Percentiles rank a stretch among this genome's conserved stretches.
phyloP scores from a whole-genome alignment of 805 yeast species.

The Wickerhamomyces tratensis region DNA sequence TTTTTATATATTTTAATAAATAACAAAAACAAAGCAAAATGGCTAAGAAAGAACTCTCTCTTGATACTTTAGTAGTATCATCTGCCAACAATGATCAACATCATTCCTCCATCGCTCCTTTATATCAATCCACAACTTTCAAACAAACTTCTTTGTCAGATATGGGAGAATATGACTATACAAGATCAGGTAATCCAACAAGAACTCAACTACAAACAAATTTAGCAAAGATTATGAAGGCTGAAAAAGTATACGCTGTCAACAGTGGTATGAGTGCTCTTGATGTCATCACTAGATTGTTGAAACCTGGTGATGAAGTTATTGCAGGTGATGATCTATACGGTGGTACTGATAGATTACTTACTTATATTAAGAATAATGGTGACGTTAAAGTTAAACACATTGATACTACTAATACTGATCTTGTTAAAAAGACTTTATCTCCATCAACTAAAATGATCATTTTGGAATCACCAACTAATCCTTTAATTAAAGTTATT shows the following conservation, averaged over 20 bases:
- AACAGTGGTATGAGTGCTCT: slow-evolving; percentile 90
- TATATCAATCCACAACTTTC: slow-evolving; percentile 92
- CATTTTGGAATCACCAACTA: slow-evolving; percentile 86
- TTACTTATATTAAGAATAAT: slow-evolving; percentile 58
- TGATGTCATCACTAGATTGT: slow-evolving; percentile 70
- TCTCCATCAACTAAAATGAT: slow-evolving; percentile 59
- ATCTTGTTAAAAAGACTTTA: slow-evolving; percentile 47
- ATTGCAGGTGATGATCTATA: slow-evolving; percentile 92
- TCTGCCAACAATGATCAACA: slow-evolving; percentile 47
- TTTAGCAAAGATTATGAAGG: slow-evolving; percentile 68
- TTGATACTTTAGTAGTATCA: slow-evolving; percentile 8
- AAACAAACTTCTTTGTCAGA: slow-evolving; percentile 65
- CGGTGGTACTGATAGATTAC: slow-evolving; percentile 86
- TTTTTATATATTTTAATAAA: no score
- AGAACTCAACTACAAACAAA: slow-evolving; percentile 74
- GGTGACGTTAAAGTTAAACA: slow-evolving; percentile 62
- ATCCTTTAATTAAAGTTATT: slow-evolving; percentile 83
- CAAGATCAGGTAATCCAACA: slow-evolving; percentile 93
- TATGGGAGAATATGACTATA: slow-evolving; percentile 78
- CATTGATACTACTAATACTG: slow-evolving; percentile 72
- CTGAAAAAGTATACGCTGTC: slow-evolving; percentile 71
- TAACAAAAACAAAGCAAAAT: neutral
- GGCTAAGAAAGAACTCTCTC: slow-evolving; percentile 1
- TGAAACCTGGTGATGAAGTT: slow-evolving; percentile 79
- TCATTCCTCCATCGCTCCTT: slow-evolving; percentile 77